Evolutionary conservation across 176 grass and related monocot genomes (phyloP).

Genomic region (Pontederia crassipes): DNA sequence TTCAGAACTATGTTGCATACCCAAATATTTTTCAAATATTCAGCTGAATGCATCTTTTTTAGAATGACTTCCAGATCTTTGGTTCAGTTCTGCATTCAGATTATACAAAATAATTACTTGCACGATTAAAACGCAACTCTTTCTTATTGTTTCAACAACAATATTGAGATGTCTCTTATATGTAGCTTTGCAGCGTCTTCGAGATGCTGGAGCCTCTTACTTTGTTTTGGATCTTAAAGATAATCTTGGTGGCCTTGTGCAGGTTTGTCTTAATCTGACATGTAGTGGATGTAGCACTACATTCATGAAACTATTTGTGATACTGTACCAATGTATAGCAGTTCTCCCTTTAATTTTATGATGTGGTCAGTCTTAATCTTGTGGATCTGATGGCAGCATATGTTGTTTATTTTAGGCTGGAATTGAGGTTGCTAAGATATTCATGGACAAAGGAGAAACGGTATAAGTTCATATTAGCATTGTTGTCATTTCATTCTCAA

Average conservation of each 20-base stretch:
- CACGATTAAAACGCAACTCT: too few species aligned
- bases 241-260: conserved; percentile 91
- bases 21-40: too few species aligned
- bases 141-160: not conserved
- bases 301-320: not conserved
- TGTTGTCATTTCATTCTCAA: not conserved
- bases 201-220: conserved; percentile 64
- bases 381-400: not conserved
- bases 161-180: conserved; percentile 17
- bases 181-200: conserved; percentile 79
- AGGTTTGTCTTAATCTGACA: conserved; percentile 37
- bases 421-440: conserved; percentile 89
- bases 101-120: too few species aligned
- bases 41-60: too few species aligned
- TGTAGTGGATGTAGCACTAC: not conserved
- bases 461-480: conserved; percentile 30
- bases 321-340: not conserved
- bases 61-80: too few species aligned
- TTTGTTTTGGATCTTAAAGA: conserved; percentile 94
- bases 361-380: too few species aligned
- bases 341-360: too few species aligned
- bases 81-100: too few species aligned
- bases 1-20: too few species aligned
- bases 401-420: conserved; percentile 52
- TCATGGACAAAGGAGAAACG: conserved; percentile 87